phyloP scores from a whole-genome alignment of 1,284 basidiomycete species.

The Apiotrichum montevideense region DNA sequence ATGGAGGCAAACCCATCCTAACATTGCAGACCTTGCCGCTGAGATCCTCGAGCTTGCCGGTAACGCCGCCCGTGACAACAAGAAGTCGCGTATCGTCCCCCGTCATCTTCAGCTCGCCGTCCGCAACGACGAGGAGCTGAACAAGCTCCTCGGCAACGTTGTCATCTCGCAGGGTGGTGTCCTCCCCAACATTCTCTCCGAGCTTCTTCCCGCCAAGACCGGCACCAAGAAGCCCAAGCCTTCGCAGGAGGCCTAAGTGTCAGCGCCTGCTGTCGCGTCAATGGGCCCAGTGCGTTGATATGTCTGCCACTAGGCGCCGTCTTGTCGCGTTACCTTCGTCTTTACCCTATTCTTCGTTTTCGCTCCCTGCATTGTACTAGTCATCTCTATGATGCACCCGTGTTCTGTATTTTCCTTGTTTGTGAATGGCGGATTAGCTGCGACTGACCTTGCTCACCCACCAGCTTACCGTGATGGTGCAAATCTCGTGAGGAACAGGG shows the following conservation, averaged over 20 bases:
- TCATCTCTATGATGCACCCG: slow-evolving; percentile 5
- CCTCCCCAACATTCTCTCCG: slow-evolving; percentile 63
- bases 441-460: not conserved
- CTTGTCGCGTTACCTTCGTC: not conserved
- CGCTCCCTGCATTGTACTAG: slow-evolving; percentile 8
- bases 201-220: slow-evolving; percentile 64
- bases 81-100: slow-evolving; percentile 84
- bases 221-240: slow-evolving; percentile 45
- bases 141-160: slow-evolving; percentile 60
- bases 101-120: slow-evolving; percentile 85
- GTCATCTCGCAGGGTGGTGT: slow-evolving; percentile 89
- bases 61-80: slow-evolving; percentile 58
- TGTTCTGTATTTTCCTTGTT: slow-evolving; percentile 9
- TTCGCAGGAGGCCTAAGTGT: slow-evolving; percentile 21
- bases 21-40: slow-evolving; percentile 58
- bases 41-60: slow-evolving; percentile 84
- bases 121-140: slow-evolving; percentile 72
- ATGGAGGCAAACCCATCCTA: not conserved
- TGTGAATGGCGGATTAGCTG: not conserved
- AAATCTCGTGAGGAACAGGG: no score
- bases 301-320: no score
- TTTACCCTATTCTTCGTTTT: slow-evolving; percentile 9
- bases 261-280: not conserved
- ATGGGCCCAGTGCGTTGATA: not conserved
- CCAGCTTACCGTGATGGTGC: no score